These are phyloP conservation scores for Trypanosoma congolense DNA, from an alignment of 208 protist species.

Conservation along the genomic window DNA sequence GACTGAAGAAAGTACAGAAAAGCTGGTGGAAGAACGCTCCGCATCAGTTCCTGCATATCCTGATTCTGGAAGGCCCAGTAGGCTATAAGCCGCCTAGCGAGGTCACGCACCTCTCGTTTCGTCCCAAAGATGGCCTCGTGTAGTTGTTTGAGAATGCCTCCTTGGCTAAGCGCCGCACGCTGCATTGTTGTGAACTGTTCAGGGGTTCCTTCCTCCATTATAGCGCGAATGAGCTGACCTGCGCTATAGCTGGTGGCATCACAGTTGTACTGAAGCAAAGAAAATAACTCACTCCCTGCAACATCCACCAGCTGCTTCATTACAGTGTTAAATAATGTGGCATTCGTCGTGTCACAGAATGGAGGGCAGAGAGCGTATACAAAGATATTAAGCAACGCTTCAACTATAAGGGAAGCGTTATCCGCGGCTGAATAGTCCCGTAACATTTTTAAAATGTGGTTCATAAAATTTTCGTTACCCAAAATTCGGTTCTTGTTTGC, in stretches of 20 bases:
- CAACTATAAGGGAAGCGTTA: constrained; percentile 77
- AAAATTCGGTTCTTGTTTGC: constrained; percentile 89
- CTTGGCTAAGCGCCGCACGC: constrained; percentile 70
- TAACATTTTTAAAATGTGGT: constrained; percentile 64
- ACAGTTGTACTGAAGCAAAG: constrained; percentile 74
- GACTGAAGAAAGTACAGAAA: constrained; percentile 85
- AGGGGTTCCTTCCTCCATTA: constrained; percentile 88
- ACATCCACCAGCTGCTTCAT: constrained; percentile 65
- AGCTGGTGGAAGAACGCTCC: constrained; percentile 81
- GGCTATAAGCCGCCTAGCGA: constrained; percentile 75
- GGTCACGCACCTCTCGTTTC: constrained; percentile 60
- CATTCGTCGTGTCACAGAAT: constrained; percentile 84
- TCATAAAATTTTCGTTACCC: constrained; percentile 54
- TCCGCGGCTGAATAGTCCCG: constrained; percentile 62
- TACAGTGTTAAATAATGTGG: constrained; percentile 50
- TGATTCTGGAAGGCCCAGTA: constrained; percentile 84
- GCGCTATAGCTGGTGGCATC: constrained; percentile 74
- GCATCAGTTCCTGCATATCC: constrained; percentile 78
- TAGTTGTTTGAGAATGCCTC: constrained; percentile 86
- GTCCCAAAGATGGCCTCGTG: constrained; percentile 73
- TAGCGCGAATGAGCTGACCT: constrained; percentile 84
- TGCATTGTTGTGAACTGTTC: constrained; percentile 84
- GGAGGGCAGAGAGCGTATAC: constrained; percentile 88
- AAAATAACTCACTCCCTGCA: constrained; percentile 69
- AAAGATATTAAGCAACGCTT: constrained; percentile 84